Evolutionary conservation across 352 stramenopile genomes (phyloP), one percentile per base, ranked within the genome.

Genomic region (Phytophthora megakarya): DNA sequence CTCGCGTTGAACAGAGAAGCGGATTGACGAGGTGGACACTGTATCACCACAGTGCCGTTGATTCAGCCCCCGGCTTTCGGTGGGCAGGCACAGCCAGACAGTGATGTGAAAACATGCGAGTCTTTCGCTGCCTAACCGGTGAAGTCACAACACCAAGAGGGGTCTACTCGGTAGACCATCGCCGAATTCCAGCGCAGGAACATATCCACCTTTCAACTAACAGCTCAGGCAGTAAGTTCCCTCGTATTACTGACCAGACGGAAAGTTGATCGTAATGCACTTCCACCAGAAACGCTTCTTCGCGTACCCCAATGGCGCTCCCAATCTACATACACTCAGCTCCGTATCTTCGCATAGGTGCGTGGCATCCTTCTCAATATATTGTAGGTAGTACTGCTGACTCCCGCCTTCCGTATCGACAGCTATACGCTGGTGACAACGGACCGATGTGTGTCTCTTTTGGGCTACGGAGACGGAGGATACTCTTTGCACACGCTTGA

Each of bases 371-470:
- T 44, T 10, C 8, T 60, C 26, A 28, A 37, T 18, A 1, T 58
- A 1, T 37, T 30, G 25, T 18, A 19, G 43, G 6, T n/a, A 12
- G 43, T 44, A 33, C 45, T 45, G 8, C 16, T 50, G 8, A 46
- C 18, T 55, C 10, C 15, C 25, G 22, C 2, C 21, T 15, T 50
- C 5, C 54, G 32, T 37, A 32, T n/a, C 10, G 19, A 40, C 40
- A 92, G 81, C n/a, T 70, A 75, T 19, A 82, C 88, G n/a, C 70
- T 89, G 10, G 76, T 90, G 13, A 80, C 80, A 39, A 93, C 84
- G 5, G 84, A 93, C 45, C 78, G 78, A 46, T 78, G 70, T 0
- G 81, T 91, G 47, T 67, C 67, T 11, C 35, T 84, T 6, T 46
- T 92, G 28, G 46, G 66, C 28, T 84, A 75, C 22, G 63, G 70